These are phyloP conservation scores for Russula emetica DNA, from an alignment of 768 basidiomycete species.

Conservation along the genomic window DNA sequence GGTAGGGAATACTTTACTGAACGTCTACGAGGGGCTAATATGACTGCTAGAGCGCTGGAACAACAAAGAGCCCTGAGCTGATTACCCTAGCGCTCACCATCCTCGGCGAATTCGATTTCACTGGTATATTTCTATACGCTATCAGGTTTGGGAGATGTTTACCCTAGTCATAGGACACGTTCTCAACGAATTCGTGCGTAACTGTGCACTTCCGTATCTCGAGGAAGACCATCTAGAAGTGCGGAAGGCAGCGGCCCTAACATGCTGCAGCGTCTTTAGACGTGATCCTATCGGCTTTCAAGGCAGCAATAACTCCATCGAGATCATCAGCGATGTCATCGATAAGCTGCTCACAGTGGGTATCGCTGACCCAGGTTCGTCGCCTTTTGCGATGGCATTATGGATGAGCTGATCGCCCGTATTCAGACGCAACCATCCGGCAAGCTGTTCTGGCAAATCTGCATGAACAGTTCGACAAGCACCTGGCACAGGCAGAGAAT, in stretches of 20 bases:
- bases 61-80: slow-evolving; percentile 61
- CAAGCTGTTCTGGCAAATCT: slow-evolving; percentile 81
- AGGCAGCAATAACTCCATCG: slow-evolving; percentile 91
- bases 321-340: slow-evolving; percentile 96
- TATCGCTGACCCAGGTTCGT: slow-evolving; percentile 88
- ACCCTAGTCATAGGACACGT: slow-evolving; percentile 61
- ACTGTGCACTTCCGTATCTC: slow-evolving; percentile 85
- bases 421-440: slow-evolving; percentile 54
- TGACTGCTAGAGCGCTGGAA: slow-evolving; percentile 7
- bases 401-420: background rate
- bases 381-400: background rate
- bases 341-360: slow-evolving; percentile 94
- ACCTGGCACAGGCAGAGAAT: slow-evolving; percentile 96
- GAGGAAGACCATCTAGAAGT: slow-evolving; percentile 90
- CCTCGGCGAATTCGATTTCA: slow-evolving; percentile 91
- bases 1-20: slow-evolving; percentile 32
- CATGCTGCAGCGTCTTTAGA: slow-evolving; percentile 88
- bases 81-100: slow-evolving; percentile 82
- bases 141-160: slow-evolving; percentile 5
- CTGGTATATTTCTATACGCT: slow-evolving; percentile 47
- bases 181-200: slow-evolving; percentile 92
- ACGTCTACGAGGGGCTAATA: background rate
- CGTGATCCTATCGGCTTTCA: slow-evolving; percentile 95
- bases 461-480: slow-evolving; percentile 92
- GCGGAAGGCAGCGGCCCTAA: slow-evolving; percentile 82